phyloP scores from a whole-genome alignment of 2,329 filamentous ascomycete species.

The Calonectria pauciramosa region DNA sequence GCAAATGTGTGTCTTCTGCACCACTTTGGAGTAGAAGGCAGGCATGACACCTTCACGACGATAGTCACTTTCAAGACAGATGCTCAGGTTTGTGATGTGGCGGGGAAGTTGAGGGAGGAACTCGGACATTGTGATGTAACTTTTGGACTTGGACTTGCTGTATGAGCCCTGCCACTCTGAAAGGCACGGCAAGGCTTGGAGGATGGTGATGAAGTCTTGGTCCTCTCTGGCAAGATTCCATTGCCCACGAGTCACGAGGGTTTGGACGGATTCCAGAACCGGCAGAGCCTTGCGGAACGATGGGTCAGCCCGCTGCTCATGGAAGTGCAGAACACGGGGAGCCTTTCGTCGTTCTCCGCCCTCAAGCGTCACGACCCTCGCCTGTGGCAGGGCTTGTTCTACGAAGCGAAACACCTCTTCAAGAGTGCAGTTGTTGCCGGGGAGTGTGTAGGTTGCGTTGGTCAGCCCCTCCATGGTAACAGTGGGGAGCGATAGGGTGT shows the following conservation, averaged over 20 bases:
- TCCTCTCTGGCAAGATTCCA: slow-evolving; percentile 81
- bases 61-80: slow-evolving; percentile 81
- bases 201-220: slow-evolving; percentile 73
- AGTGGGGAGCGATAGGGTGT: slow-evolving; percentile 62
- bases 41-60: slow-evolving; percentile 73
- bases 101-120: slow-evolving; percentile 71
- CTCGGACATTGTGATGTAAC: slow-evolving; percentile 77
- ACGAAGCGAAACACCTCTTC: slow-evolving; percentile 79
- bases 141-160: slow-evolving; percentile 81
- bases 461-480: slow-evolving; percentile 69
- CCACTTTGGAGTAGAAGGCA: slow-evolving; percentile 72
- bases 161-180: slow-evolving; percentile 73
- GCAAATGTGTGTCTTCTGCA: slow-evolving; percentile 75
- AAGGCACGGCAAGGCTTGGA: slow-evolving; percentile 75
- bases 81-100: slow-evolving; percentile 72
- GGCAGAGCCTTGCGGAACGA: slow-evolving; percentile 55
- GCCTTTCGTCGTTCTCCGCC: slow-evolving; percentile 84
- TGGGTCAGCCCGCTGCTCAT: slow-evolving; percentile 37
- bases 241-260: slow-evolving; percentile 79
- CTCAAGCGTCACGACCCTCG: slow-evolving; percentile 78
- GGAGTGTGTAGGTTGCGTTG: slow-evolving; percentile 70
- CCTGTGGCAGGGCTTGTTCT: slow-evolving; percentile 68
- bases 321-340: slow-evolving; percentile 69
- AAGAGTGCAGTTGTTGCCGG: slow-evolving; percentile 76
- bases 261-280: slow-evolving; percentile 69